Base-by-base conservation (phyloP, 2,329 filamentous ascomycete species). In the Sordariomycetes sp. region DNA sequence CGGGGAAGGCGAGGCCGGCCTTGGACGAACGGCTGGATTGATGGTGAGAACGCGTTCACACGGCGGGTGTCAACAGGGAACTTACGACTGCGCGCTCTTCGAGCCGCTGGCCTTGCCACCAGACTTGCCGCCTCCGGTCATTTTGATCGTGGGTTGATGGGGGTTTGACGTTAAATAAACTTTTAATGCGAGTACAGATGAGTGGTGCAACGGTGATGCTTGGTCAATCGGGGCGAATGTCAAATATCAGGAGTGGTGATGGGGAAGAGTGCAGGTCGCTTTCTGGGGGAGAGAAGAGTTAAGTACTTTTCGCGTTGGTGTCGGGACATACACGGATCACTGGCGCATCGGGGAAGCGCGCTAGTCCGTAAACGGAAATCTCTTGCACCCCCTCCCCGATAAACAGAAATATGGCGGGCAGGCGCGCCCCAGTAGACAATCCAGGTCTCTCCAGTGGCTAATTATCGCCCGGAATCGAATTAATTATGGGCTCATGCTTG, bases 121-220 rank as follows among this genome's bases (percentile, higher is more conserved):
- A 80, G 92, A 96, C 81, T 99, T 99, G 78, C 94, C 94, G 77
- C 92, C 92, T 84, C 92, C 92, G 90, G 94, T 95, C 94, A 99
- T 99, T 88, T 89, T 96, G 51, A 56, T 34, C 50, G 54, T 51
- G 54, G 28, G 22, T 52, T 56, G 15, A 51, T 54, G 64, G 63
- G 61, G 59, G 6, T 45, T 50, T 50, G n/a, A 20, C 59, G 59
- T 62, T 57, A 61, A 60, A 54, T 61, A 62, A 59, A 61, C 62
- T 56, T 61, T 61, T 62, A 61, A 60, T 62, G 60, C 52, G 60
- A 61, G 60, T 67, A 64, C 60, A 17, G 67, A 66, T 66, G 64
- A 65, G 64, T 62, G 60, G 63, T 66, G 67, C 66, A 67, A 66
- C 72, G 66, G 62, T 65, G 66, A 66, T 62, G 70, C 70, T 72